These are phyloP conservation scores for Collybia mongolica DNA, from an alignment of 768 basidiomycete species.

Conservation along the genomic window DNA sequence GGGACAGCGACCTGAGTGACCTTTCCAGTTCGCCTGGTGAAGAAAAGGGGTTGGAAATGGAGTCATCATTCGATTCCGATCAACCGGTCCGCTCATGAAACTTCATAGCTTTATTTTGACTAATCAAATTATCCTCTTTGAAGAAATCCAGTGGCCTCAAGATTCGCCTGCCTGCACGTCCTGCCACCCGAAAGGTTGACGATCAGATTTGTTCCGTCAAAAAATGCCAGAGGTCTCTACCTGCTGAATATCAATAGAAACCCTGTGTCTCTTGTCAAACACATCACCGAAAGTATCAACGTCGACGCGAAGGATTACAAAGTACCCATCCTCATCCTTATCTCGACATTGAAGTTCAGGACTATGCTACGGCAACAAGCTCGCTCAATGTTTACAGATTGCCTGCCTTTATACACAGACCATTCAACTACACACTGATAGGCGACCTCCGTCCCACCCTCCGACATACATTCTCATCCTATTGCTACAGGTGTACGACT, in stretches of 20 bases:
- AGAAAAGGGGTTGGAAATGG: slow-evolving; percentile 19
- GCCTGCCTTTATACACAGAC: neutral
- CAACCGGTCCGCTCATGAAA: neutral
- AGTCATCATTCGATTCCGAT: slow-evolving; percentile 5
- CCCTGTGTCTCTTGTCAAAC: slow-evolving; percentile 40
- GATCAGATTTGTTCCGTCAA: slow-evolving; percentile 25
- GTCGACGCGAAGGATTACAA: slow-evolving; percentile 25
- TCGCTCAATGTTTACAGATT: slow-evolving; percentile 8
- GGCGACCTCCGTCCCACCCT: too few relatives aligned
- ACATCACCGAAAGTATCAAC: slow-evolving; percentile 33
- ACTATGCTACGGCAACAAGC: neutral
- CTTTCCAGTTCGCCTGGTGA: slow-evolving; percentile 22
- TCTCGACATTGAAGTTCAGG: slow-evolving; percentile 17
- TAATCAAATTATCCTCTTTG: neutral
- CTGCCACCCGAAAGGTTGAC: slow-evolving; percentile 3
- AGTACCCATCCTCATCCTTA: slow-evolving; percentile 20
- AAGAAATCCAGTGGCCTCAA: slow-evolving; percentile 22
- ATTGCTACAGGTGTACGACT: slow-evolving; percentile 32
- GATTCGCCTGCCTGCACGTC: slow-evolving; percentile 29
- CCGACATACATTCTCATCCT: neutral
- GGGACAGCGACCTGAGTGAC: slow-evolving; percentile 34
- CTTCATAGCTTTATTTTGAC: neutral
- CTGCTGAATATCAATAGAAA: slow-evolving; percentile 36
- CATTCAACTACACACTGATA: slow-evolving; percentile 1
- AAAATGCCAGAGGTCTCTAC: slow-evolving; percentile 31